These are phyloP conservation scores for Apiotrichum akiyoshidainum DNA, from an alignment of 1,284 basidiomycete genomes.

Conservation along the genomic window DNA sequence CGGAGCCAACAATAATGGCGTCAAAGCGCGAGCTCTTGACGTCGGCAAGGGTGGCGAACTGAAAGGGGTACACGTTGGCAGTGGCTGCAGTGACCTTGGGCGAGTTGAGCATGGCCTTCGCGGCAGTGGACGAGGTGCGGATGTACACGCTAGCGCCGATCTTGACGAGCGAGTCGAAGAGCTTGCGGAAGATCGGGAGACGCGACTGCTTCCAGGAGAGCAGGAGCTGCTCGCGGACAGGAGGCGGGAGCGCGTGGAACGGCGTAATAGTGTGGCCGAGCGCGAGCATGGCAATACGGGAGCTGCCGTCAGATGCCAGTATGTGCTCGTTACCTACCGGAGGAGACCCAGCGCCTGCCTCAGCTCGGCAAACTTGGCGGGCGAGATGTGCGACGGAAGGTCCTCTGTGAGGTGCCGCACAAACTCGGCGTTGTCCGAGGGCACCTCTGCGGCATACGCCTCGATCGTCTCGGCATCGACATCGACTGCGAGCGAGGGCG, in stretches of 20 bases:
- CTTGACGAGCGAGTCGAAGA: constrained; percentile 20
- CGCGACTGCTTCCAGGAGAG: constrained; percentile 13
- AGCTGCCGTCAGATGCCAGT: not conserved
- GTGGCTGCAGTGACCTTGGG: not conserved
- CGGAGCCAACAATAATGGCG: constrained; percentile 50
- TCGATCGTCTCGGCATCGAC: constrained; percentile 13
- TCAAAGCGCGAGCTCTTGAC: constrained; percentile 3
- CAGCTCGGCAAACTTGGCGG: constrained; percentile 20
- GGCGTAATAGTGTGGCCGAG: constrained; percentile 11
- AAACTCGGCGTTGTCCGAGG: constrained; percentile 10
- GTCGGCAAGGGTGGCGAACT: constrained; percentile 1
- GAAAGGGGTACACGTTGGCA: constrained; percentile 5
- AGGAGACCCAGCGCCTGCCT: constrained; percentile 24
- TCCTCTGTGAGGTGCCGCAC: constrained; percentile 7
- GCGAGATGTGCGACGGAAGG: constrained; percentile 10
- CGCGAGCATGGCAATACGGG: constrained; percentile 9
- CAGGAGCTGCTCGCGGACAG: constrained; percentile 14
- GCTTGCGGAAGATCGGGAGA: constrained; percentile 8
- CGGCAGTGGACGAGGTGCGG: constrained; percentile 10
- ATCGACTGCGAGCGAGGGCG: constrained; percentile 10
- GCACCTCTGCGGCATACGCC: constrained; percentile 13
- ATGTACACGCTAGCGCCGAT: constrained; percentile 11
- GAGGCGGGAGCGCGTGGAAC: constrained; percentile 15
- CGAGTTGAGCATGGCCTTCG: constrained; percentile 14
- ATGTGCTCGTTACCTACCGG: constrained; percentile 12